Base-by-base conservation (phyloP, 768 basidiomycete genomes). In the Pleurotus tuber-regium region DNA sequence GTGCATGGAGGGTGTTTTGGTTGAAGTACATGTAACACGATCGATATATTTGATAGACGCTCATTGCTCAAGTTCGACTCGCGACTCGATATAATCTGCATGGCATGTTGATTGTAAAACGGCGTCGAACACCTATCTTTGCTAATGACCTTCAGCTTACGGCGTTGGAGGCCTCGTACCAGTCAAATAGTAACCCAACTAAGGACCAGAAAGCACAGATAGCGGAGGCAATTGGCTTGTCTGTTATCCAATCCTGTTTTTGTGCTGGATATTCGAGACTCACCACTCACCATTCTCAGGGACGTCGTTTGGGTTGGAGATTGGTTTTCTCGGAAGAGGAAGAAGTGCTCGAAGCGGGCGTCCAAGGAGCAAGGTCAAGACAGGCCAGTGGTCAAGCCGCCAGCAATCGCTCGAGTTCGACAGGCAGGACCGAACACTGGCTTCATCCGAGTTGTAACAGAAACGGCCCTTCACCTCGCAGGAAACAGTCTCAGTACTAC, bases 321-420 rank as follows among this genome's bases (percentile, higher is more conserved):
- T 30, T 48, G 46, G 46, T 48, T 48, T 14, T 10, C n/a, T 9
- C 28, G 46, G 16, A 48, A 21, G 31, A 48, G 31, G 46, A 48
- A 26, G 46, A 33, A 38, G 4, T 8, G 35, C n/a, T 7, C 11
- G 18, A 23, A 8, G 9, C 18, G 12, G 46, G 18, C 35, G n/a
- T 5, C 35, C 35, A 38, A 38, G 35, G n/a, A 38, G n/a, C 35
- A 11, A 38, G 7, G 9, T n/a, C n/a, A 19, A 38, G 33, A 35
- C 33, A 12, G 33, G 33, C 4, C 12, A 35, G 35, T n/a, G n/a
- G n/a, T n/a, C n/a, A n/a, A n/a, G n/a, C n/a, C n/a, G n/a, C n/a
- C n/a, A n/a, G n/a, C n/a, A n/a, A n/a, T n/a, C 4, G 21, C n/a
- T 7, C 35, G 35, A 38, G 21, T 6, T n/a, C 35, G 35, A 4